These are phyloP conservation scores for Sporothrix globosa DNA, from an alignment of 2,329 filamentous ascomycete species.

Conservation along the genomic window DNA sequence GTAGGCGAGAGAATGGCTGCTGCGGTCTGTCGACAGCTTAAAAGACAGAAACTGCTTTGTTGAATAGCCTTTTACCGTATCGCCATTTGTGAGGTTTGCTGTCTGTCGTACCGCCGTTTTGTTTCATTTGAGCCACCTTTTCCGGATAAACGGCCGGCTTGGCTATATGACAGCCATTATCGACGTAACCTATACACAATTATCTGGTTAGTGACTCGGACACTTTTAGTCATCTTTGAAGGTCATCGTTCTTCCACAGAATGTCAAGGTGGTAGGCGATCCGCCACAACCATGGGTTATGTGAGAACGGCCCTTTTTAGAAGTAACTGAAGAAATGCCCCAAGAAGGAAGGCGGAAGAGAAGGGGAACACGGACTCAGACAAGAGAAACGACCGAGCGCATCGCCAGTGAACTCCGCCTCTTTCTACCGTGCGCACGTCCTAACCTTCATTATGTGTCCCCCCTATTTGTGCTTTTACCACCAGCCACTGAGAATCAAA, in stretches of 20 bases:
- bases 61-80: too few species aligned
- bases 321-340: neutral
- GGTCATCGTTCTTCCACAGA: neutral
- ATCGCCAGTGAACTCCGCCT: neutral
- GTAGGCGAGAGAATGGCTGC: neutral
- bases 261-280: conserved; percentile 14
- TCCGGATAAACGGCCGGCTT: conserved; percentile 14
- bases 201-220: conserved; percentile 6
- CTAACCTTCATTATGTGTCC: neutral
- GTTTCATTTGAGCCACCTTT: conserved; percentile 2
- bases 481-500: conserved; percentile 6
- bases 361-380: neutral
- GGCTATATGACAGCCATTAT: neutral
- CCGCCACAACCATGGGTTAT: conserved; percentile 7
- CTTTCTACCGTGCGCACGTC: conserved; percentile 23
- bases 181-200: neutral
- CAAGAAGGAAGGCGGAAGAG: conserved; percentile 11
- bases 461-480: conserved; percentile 10
- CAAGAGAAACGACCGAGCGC: neutral
- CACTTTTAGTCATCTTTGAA: neutral
- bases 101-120: conserved; percentile 18
- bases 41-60: too few species aligned
- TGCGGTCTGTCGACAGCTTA: neutral
- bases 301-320: neutral
- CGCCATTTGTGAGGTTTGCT: too few species aligned